These are phyloP conservation scores for Cryptosporidium tyzzeri DNA, from an alignment of 169 alveolate species.

Conservation along the genomic window DNA sequence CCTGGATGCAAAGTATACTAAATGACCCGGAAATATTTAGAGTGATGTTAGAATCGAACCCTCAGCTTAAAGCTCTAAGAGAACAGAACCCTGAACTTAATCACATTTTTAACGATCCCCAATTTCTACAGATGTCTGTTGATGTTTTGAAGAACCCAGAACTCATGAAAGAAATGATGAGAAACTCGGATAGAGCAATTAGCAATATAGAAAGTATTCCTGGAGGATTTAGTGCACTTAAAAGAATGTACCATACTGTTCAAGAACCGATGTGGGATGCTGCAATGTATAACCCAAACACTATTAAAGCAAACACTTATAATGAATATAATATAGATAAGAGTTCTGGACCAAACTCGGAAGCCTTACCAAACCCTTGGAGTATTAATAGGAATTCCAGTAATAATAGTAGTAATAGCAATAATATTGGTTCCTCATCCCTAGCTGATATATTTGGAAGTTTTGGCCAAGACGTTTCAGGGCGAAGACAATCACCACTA, in stretches of 20 bases:
- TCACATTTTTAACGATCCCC: conserved; percentile 81
- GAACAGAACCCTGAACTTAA: conserved; percentile 82
- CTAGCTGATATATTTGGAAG: background rate
- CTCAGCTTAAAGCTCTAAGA: conserved; percentile 78
- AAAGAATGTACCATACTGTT: conserved; percentile 79
- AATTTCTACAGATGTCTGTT: conserved; percentile 78
- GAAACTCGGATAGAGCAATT: conserved; percentile 82
- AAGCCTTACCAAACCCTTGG: conserved; percentile 78
- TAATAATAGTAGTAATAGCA: background rate
- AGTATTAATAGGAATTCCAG: background rate
- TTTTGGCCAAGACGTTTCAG: background rate
- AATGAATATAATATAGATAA: conserved; percentile 63
- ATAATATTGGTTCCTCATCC: background rate
- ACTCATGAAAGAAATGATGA: conserved; percentile 81
- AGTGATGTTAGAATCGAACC: conserved; percentile 80
- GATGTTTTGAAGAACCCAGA: conserved; percentile 80
- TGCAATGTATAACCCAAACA: conserved; percentile 46
- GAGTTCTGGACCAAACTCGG: conserved; percentile 74
- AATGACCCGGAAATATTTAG: conserved; percentile 78
- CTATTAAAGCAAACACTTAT: background rate
- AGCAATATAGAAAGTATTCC: conserved; percentile 82
- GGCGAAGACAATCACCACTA: background rate
- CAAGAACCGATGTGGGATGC: conserved; percentile 84
- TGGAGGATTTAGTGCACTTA: conserved; percentile 83
- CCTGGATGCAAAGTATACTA: conserved; percentile 77